phyloP scores from a whole-genome alignment of 1,284 basidiomycete genomes.

The Testicularia cyperi region DNA sequence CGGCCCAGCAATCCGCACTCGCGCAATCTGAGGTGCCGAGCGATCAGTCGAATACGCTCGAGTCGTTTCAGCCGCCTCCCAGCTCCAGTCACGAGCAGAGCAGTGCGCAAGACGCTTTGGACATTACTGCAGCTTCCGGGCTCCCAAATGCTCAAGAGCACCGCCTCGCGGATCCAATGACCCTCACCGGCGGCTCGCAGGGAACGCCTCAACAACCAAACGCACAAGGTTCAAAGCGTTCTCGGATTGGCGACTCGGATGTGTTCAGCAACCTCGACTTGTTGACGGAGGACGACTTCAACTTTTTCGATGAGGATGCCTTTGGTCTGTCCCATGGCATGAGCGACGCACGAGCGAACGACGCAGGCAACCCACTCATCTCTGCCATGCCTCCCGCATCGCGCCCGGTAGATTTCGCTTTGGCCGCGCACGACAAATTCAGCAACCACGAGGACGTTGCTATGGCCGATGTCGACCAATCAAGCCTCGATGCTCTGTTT shows the following conservation, averaged over 20 bases:
- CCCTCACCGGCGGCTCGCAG: slow-evolving; percentile 10
- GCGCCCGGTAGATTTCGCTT: no score
- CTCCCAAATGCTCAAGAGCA: no score
- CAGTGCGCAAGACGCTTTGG: no score
- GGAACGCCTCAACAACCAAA: slow-evolving; percentile 5
- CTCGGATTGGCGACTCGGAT: slow-evolving; percentile 25
- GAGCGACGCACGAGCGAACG: not conserved
- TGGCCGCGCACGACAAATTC: not conserved
- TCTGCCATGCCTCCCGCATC: not conserved
- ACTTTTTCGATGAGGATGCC: slow-evolving; percentile 50
- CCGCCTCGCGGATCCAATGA: no score
- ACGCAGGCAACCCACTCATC: slow-evolving; percentile 2
- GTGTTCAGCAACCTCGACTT: slow-evolving; percentile 37
- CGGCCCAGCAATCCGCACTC: no score
- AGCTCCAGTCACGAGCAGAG: no score
- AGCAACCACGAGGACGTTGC: slow-evolving; percentile 6
- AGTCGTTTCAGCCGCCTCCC: no score
- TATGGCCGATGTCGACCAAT: slow-evolving; percentile 22
- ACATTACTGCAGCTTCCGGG: no score
- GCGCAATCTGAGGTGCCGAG: no score
- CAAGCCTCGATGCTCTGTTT: slow-evolving; percentile 27
- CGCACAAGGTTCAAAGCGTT: slow-evolving; percentile 16
- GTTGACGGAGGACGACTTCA: slow-evolving; percentile 55
- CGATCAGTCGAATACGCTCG: no score
- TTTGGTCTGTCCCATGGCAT: slow-evolving; percentile 19